Percentiles rank a stretch among this genome's conserved stretches.
Conservation (phyloP, 192 early-diverging fungal species). For the Pilaira anomala region DNA sequence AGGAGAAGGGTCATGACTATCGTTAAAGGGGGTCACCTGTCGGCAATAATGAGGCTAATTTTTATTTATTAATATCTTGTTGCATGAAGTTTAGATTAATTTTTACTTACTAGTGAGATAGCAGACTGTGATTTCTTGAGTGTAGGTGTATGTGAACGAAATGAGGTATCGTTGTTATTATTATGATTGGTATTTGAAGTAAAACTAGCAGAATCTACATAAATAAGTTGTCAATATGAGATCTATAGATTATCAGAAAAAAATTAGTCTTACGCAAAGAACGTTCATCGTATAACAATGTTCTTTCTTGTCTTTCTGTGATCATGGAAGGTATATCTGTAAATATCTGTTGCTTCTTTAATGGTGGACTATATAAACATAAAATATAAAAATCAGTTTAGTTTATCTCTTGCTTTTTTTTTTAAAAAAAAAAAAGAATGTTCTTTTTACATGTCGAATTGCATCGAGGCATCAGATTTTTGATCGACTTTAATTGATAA, state of each 20-base stretch:
- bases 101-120: slow-evolving; percentile 19
- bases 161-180: no score
- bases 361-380: slow-evolving; percentile 26
- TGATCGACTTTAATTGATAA: slow-evolving; percentile 36
- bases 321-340: slow-evolving; percentile 36
- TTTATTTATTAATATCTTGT: not conserved
- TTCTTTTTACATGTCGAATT: slow-evolving; percentile 31
- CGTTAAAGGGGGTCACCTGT: not conserved
- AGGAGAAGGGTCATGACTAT: slow-evolving; percentile 23
- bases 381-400: not conserved
- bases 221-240: no score
- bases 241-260: no score
- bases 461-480: slow-evolving; percentile 17
- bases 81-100: not conserved
- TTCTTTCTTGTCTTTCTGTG: slow-evolving; percentile 26
- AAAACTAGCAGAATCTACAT: no score
- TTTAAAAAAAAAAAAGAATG: not conserved
- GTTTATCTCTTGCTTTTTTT: not conserved
- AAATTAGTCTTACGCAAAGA: slow-evolving; percentile 9
- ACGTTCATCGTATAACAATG: slow-evolving; percentile 8
- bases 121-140: slow-evolving; percentile 30
- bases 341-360: slow-evolving; percentile 39
- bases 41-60: slow-evolving; percentile 13
- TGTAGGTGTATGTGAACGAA: not conserved
- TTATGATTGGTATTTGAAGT: no score